phyloP scores from a whole-genome alignment of 2,329 filamentous ascomycete species.

The Fusarium sp. region DNA sequence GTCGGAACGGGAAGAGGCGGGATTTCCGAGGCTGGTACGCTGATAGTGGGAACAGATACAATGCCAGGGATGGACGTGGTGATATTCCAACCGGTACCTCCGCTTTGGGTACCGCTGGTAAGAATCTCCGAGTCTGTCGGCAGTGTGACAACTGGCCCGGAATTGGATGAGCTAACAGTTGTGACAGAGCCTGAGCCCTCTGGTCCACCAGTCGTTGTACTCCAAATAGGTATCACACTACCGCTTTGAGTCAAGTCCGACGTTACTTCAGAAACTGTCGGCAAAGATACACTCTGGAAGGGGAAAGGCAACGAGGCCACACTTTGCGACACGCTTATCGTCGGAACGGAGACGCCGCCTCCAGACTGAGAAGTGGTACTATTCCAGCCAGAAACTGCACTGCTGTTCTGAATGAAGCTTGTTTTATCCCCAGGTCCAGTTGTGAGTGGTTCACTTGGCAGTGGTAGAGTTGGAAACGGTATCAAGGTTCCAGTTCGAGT shows the following conservation, averaged over 20 bases:
- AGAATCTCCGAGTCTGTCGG: conserved; percentile 1
- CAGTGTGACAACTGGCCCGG: background rate
- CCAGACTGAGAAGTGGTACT: conserved; percentile 1
- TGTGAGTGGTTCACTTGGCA: background rate
- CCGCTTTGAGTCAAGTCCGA: conserved; percentile 3
- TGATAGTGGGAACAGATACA: conserved; percentile 27
- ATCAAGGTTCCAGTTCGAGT: background rate
- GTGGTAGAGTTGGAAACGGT: background rate
- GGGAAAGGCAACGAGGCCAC: background rate
- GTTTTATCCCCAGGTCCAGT: background rate
- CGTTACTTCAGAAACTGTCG: background rate
- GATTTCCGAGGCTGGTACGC: conserved; percentile 16
- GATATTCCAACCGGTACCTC: background rate
- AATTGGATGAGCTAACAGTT: background rate
- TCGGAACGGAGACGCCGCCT: conserved; percentile 2
- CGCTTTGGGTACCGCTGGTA: background rate
- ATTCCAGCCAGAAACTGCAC: conserved; percentile 5
- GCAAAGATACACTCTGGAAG: background rate
- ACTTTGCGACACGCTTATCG: conserved; percentile 3
- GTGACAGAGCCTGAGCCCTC: background rate
- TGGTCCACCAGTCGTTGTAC: background rate
- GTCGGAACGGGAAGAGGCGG: conserved; percentile 16
- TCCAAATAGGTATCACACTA: background rate
- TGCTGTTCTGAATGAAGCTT: background rate
- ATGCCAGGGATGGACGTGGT: conserved; percentile 17